A percentile compares a stretch with the other conserved stretches of the same genome.
These are phyloP conservation scores for Ceratocystiopsis minuta DNA, from an alignment of 2,329 filamentous ascomycete genomes.

Conservation along the genomic window DNA sequence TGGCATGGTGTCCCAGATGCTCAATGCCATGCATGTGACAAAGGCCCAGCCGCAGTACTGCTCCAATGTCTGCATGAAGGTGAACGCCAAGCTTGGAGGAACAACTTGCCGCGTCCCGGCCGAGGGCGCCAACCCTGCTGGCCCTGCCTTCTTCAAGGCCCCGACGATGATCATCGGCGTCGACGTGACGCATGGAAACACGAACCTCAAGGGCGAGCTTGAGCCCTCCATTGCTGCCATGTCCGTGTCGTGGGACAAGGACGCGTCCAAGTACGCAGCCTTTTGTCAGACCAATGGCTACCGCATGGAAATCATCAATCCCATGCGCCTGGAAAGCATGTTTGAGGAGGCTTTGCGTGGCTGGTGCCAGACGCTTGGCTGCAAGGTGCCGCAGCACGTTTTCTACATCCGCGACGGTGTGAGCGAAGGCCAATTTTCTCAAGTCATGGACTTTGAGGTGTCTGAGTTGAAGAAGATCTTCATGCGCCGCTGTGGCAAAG, in stretches of 20 bases:
- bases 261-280: slow-evolving; percentile 60
- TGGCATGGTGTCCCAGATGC: slow-evolving; percentile 66
- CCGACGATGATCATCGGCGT: slow-evolving; percentile 76
- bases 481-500: slow-evolving; percentile 13
- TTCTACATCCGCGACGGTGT: slow-evolving; percentile 93
- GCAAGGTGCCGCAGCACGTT: slow-evolving; percentile 51
- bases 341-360: slow-evolving; percentile 43
- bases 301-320: slow-evolving; percentile 60
- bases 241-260: slow-evolving; percentile 59
- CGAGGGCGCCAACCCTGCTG: slow-evolving; percentile 12
- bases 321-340: slow-evolving; percentile 45
- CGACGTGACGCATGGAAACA: slow-evolving; percentile 72
- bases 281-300: slow-evolving; percentile 68
- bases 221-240: slow-evolving; percentile 71
- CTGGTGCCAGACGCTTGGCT: slow-evolving; percentile 38
- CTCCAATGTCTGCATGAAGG: slow-evolving; percentile 90
- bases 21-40: slow-evolving; percentile 52
- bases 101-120: slow-evolving; percentile 37
- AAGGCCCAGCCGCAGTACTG: slow-evolving; percentile 67
- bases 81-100: slow-evolving; percentile 89
- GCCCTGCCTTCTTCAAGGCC: slow-evolving; percentile 21
- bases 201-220: slow-evolving; percentile 31
- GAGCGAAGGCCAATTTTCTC: slow-evolving; percentile 65
- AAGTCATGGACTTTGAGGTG: slow-evolving; percentile 68
- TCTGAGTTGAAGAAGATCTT: slow-evolving; percentile 47